Conservation (phyloP, 208 protist species). For the Trypanosoma rangeli region DNA sequence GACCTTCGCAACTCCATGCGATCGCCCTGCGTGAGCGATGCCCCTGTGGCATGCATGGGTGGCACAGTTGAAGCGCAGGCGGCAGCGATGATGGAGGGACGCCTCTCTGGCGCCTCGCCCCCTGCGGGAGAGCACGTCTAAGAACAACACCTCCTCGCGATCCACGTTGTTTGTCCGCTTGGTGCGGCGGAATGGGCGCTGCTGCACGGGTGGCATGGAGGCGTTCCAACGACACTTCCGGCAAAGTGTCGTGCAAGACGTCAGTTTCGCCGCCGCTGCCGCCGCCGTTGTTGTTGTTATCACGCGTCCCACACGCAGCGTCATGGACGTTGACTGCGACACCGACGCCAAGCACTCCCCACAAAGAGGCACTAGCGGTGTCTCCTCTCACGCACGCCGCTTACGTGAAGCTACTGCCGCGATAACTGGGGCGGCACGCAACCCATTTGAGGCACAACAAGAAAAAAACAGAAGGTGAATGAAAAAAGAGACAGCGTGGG, state of each 20-base stretch:
- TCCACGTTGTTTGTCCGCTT: conserved; percentile 32
- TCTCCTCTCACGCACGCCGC: neutral
- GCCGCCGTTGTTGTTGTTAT: neutral
- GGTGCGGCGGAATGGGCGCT: conserved; percentile 9
- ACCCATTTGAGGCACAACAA: too few species aligned
- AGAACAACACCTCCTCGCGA: conserved; percentile 20
- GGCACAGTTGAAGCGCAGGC: neutral
- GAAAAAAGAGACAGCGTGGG: neutral
- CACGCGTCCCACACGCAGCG: neutral
- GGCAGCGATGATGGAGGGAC: neutral
- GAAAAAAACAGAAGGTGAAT: neutral
- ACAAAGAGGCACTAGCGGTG: neutral
- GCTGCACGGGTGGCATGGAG: neutral
- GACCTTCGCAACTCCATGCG: conserved; percentile 2
- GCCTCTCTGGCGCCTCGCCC: neutral
- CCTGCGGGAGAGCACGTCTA: neutral
- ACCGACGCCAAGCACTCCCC: neutral
- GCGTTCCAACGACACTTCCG: neutral
- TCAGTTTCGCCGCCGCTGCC: too few species aligned
- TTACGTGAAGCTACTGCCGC: neutral
- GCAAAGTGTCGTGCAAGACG: neutral
- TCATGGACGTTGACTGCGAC: neutral
- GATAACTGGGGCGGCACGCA: neutral
- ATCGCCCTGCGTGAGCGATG: conserved; percentile 9
- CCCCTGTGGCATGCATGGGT: neutral